These are phyloP conservation scores for Kregervanrija pseudodelftensis DNA, from an alignment of 805 yeast species.

Conservation along the genomic window DNA sequence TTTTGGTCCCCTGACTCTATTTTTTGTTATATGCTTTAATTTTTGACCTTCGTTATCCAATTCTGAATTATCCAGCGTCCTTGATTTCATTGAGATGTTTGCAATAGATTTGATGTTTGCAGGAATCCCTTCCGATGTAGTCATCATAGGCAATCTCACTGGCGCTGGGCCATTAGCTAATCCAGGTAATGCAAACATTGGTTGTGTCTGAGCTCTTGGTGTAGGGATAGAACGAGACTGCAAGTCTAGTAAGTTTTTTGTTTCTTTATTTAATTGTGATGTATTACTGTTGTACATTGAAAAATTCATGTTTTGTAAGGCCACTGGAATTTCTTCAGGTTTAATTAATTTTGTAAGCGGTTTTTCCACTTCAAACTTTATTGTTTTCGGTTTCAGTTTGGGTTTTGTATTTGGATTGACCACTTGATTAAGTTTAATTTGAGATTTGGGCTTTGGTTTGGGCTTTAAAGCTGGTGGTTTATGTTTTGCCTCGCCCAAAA, in stretches of 20 bases:
- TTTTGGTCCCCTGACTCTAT: slow-evolving; percentile 45
- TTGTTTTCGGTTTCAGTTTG: slow-evolving; percentile 12
- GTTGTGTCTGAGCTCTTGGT: neutral
- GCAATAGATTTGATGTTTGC: neutral
- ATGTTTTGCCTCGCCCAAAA: neutral
- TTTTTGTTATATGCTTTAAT: slow-evolving; percentile 38
- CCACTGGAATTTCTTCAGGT: neutral
- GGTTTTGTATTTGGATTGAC: slow-evolving; percentile 2
- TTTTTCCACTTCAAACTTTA: neutral
- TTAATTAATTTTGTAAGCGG: slow-evolving; percentile 5
- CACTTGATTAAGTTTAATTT: neutral
- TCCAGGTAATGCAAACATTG: slow-evolving; percentile 5
- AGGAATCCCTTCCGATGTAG: too few relatives aligned
- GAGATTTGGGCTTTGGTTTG: slow-evolving; percentile 3
- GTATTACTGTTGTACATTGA: too few relatives aligned
- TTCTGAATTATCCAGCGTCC: slow-evolving; percentile 14
- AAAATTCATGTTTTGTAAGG: too few relatives aligned
- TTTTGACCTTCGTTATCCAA: slow-evolving; percentile 20
- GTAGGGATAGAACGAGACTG: neutral
- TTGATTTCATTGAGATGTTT: slow-evolving; percentile 3
- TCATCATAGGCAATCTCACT: neutral
- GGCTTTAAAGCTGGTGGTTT: neutral
- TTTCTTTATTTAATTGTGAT: too few relatives aligned
- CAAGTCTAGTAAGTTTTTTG: too few relatives aligned
- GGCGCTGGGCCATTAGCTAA: neutral